Base-by-base conservation (phyloP, 2,329 filamentous ascomycete genomes). In the Lachnellula hyalina region DNA sequence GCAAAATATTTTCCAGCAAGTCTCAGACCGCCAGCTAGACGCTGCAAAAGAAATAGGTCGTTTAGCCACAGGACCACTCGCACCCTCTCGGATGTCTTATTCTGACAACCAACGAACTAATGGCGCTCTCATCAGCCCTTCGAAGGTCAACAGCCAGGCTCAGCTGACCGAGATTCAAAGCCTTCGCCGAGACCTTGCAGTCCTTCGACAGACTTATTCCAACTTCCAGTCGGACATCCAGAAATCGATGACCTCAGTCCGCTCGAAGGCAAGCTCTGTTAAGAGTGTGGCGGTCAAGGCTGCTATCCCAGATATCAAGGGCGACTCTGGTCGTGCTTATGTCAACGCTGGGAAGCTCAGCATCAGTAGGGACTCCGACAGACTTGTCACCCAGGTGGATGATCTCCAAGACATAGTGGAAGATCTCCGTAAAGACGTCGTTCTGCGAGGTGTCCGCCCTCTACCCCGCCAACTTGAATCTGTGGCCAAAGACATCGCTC, bases 341-440 rank as follows among this genome's bases (percentile, higher is more conserved):
- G 90, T 99, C 62, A 86, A 88, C 62, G 81, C 79, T 36, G 93
- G 93, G 48, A 95, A 96, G 70, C 96, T 96, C 73, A 82, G 86
- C 56, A 83, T 99, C 57, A 89, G 87, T 49, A 79, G 86, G 25
- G 93, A 97, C 69, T 96, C 90, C 0, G 93, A 97, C 71, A 86
- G 85, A 59, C 85, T 99, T 54, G 92, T 99, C 62, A 87, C 84
- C 63, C 87, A 90, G 67, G 94, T 99, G 11, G 94, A 99, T 68
- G 93, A 97, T 67, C 80, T 99, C n/a, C 94, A 97, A 73, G 94
- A 99, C 71, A 78, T 94, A 52, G 90, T 99, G 19, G 94, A 99
- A 72, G 94, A 99, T 69, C 81, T 99, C 44, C 90, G 94, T 58
- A 97, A 99, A 75, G 94, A 99, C 68, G 94, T 99, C 46, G 94